A percentile compares a stretch with the other conserved stretches of the same genome.
Evolutionary conservation across 805 yeast species (phyloP).

Genomic region (Diddensiella transvaalensis): DNA sequence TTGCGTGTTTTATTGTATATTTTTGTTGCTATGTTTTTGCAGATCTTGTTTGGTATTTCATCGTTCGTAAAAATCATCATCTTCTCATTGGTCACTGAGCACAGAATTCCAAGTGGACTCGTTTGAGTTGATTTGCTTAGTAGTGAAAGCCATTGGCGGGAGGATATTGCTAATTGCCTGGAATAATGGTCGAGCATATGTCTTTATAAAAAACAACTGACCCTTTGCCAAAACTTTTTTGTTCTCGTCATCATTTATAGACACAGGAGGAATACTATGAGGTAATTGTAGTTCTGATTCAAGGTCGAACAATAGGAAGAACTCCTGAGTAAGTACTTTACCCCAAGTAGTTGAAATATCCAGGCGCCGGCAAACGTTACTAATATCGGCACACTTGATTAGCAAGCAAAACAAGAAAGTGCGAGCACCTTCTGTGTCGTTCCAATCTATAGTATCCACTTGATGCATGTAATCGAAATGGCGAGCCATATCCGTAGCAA

Average conservation of each 20-base stretch:
- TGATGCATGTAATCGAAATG: slow-evolving; percentile 67
- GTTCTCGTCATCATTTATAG: slow-evolving; percentile 5
- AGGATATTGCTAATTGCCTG: slow-evolving; percentile 55
- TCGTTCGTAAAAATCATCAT: too few species aligned
- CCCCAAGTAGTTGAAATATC: slow-evolving; percentile 85
- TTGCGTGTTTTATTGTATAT: too few species aligned
- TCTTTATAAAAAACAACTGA: slow-evolving; percentile 76
- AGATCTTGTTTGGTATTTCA: neutral
- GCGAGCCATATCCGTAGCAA: slow-evolving; percentile 90
- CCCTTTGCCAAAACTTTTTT: slow-evolving; percentile 52
- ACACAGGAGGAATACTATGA: neutral
- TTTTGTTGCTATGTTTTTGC: neutral
- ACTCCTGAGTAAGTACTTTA: slow-evolving; percentile 69
- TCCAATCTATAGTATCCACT: slow-evolving; percentile 27
- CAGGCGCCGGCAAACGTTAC: slow-evolving; percentile 83
- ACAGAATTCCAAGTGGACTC: slow-evolving; percentile 14
- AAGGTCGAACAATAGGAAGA: slow-evolving; percentile 58
- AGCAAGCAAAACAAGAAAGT: slow-evolving; percentile 59
- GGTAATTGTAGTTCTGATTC: slow-evolving; percentile 38
- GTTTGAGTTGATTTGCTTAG: slow-evolving; percentile 23
- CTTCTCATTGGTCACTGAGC: slow-evolving; percentile 4
- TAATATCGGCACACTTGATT: slow-evolving; percentile 92
- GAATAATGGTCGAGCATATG: slow-evolving; percentile 79
- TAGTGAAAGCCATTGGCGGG: slow-evolving; percentile 38
- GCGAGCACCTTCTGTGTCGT: slow-evolving; percentile 9